Percentiles rank a stretch among this genome's conserved stretches.
These are phyloP conservation scores for Pichia sp. DNA, from an alignment of 1,139 yeast species.

Conservation along the genomic window DNA sequence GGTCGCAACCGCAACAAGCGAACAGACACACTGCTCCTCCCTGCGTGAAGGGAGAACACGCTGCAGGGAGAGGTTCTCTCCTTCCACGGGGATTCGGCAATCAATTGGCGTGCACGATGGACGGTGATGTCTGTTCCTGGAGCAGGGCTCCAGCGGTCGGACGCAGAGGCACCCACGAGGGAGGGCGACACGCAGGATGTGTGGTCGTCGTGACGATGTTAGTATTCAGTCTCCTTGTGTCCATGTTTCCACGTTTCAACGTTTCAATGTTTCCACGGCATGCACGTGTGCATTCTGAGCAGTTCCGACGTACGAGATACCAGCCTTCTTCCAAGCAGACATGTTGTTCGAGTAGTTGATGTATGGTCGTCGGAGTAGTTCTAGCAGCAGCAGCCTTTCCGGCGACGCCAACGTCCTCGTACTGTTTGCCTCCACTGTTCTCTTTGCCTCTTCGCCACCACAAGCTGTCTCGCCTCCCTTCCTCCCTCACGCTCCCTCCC, in stretches of 20 bases:
- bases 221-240: too few relatives aligned
- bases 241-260: too few relatives aligned
- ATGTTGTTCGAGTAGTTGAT: slow-evolving; percentile 23
- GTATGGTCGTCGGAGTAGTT: not conserved
- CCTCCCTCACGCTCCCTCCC: not conserved
- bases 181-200: too few relatives aligned
- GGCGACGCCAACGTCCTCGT: not conserved
- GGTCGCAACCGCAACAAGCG: not conserved
- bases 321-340: slow-evolving; percentile 83
- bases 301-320: slow-evolving; percentile 51
- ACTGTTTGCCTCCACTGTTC: not conserved
- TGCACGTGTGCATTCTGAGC: not conserved
- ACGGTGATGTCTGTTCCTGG: too few relatives aligned
- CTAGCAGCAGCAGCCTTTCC: not conserved
- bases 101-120: too few relatives aligned
- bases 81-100: too few relatives aligned
- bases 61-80: too few relatives aligned
- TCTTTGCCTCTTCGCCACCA: not conserved
- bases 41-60: too few relatives aligned
- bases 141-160: too few relatives aligned
- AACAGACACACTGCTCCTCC: too few relatives aligned
- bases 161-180: too few relatives aligned
- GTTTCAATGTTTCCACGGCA: not conserved
- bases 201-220: too few relatives aligned
- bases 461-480: not conserved